Evolutionary conservation across 108 stramenopile genomes (phyloP), one percentile per base, ranked within the genome.

Genomic region (Epipyxis sp.): DNA sequence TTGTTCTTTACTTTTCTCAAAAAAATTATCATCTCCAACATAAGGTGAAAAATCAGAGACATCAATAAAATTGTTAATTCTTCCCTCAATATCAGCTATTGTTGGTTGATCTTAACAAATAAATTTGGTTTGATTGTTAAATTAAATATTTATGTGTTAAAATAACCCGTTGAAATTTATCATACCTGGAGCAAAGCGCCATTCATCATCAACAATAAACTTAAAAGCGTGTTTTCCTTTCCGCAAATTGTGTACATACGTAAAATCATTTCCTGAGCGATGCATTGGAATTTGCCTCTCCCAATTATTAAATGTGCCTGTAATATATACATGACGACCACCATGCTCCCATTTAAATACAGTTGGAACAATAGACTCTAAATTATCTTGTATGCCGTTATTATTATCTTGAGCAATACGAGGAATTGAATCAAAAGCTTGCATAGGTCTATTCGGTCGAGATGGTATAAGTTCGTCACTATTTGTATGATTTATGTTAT

Each of bases 131-230:
- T n/a, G n/a, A n/a, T n/a, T n/a, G n/a, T n/a, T n/a, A n/a, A 57
- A 57, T 57, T 57, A n/a, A 57, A n/a, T 57, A n/a, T 57, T n/a
- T 57, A 57, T n/a, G 25, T n/a, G 25, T n/a, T 57, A n/a, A n/a
- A 57, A 57, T n/a, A n/a, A n/a, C n/a, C n/a, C 25, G n/a, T n/a
- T n/a, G n/a, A n/a, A n/a, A n/a, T n/a, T n/a, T n/a, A 69, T n/a
- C n/a, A n/a, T n/a, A n/a, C n/a, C n/a, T 3, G 87, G 86, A 29
- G 87, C 84, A 65, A 80, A 86, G 39, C 97, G 86, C 98, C 98
- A 99, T 85, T 99, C 96, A 74, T 97, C 97, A 79, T 99, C 98
- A 1, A 99, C 98, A 76, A 99, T 96, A 81, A 97, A 99, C 87
- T 98, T 97, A 84, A 94, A 99, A 42, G 96, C 96, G 69, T 95